Evolutionary conservation across 352 stramenopile genomes (phyloP), one percentile per base, ranked within the genome.

Genomic region (Globisporangium barbulae): DNA sequence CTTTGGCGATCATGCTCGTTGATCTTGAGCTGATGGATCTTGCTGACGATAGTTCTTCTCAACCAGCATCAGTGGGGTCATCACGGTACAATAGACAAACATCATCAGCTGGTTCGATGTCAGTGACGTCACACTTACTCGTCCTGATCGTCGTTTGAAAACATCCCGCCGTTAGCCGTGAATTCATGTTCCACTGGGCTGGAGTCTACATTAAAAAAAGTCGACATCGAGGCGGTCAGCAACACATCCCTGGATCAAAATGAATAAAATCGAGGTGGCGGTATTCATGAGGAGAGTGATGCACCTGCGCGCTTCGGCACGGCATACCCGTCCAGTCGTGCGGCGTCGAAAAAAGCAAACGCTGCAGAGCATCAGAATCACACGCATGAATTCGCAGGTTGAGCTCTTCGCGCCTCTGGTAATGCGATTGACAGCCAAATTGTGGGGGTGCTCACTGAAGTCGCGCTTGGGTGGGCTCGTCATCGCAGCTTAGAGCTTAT

Each of bases 341-440:
- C 65, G 2, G 71, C 73, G 49, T 81, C 73, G 28, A 81, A 81
- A 69, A 69, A 81, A 10, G 65, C 72, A 52, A 81, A 79, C 1
- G 71, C 73, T 78, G 21, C 13, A 33, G 10, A 39, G 7, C 52
- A 61, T n/a, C 21, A 61, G 7, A 25, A 28, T 28, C 7, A 30
- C 48, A 33, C 44, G 37, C 28, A 55, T 2, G 31, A n/a, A 55
- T 39, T 15, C 39, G 17, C 28, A 17, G 8, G 13, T 5, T 44
- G 52, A 44, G 30, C 44, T 31, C 8, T 15, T 25, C 19, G 31
- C 21, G 25, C 25, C 25, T 1, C 25, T 28, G 25, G 25, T 28
- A 28, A 28, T 41, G 35, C 35, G 15, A 15, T 41, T 15, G 9
- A 41, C 35, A 41, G 13, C 41, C 12, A 44, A 12, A 44, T 44